Evolutionary conservation across 192 early-diverging fungal species (phyloP), one percentile per base, ranked within the genome.

Genomic region (Funneliformis mosseae): DNA sequence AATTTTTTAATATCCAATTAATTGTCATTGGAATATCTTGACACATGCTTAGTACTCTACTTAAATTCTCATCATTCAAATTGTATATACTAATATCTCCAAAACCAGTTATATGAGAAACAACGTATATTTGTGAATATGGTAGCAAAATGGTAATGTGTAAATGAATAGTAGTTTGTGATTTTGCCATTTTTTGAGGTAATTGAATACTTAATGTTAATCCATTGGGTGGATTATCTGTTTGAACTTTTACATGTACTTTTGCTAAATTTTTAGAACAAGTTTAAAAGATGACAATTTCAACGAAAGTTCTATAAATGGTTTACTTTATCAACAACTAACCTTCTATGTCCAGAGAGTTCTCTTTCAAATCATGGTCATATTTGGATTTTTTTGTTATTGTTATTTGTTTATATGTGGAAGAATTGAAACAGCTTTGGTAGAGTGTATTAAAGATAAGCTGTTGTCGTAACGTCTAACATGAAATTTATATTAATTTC

Each of bases 361-460:
- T 14, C 14, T 28, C 62, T 64, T 64, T 12, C 7, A 60, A 5
- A 5, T 0, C 25, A 64, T 48, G 8, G 45, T 25, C 11, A 10
- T 25, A 1, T 21, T 25, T 73, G n/a, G 12, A 46, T 50, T 3
- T 18, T 25, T 27, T 39, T n/a, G 43, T 21, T 5, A 75, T 23
- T 60, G 62, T 27, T 18, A 48, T 42, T 33, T 46, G 33, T 55
- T 39, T 41, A 38, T 79, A 69, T 39, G 28, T 79, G 16, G 28
- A 62, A 59, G 77, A 50, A 71, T 79, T 79, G 25, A 79, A 79
- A 48, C 61, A 66, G n/a, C 77, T 79, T 79, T 79, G 77, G 42
- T 70, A 79, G 18, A 79, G 21, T 21, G 67, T 45, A 61, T 79
- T 79, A 41, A 45, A 79, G n/a, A 66, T 14, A 55, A 79, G 77